These are phyloP conservation scores for Trametes cingulata DNA, from an alignment of 768 basidiomycete species.

Conservation along the genomic window DNA sequence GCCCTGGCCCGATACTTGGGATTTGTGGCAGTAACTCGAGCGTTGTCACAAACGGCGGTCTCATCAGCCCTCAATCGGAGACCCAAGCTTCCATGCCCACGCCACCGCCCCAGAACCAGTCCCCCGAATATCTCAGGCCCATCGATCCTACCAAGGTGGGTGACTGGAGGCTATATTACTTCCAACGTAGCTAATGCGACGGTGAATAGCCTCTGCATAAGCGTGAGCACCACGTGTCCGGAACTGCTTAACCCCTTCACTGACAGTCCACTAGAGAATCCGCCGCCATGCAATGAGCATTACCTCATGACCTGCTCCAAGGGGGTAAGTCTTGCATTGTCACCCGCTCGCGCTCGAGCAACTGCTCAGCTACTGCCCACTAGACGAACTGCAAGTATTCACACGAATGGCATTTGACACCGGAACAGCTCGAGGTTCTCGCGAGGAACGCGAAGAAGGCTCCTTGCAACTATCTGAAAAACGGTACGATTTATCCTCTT, in stretches of 20 bases:
- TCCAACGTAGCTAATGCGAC: background rate
- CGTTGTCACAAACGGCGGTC: slow-evolving; percentile 55
- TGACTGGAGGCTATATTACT: background rate
- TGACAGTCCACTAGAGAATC: slow-evolving; percentile 53
- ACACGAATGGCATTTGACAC: slow-evolving; percentile 72
- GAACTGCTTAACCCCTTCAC: background rate
- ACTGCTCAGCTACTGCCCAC: background rate
- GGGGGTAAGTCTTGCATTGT: slow-evolving; percentile 42
- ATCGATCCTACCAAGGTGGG: slow-evolving; percentile 66
- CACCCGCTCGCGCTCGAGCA: background rate
- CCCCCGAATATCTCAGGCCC: slow-evolving; percentile 33
- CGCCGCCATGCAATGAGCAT: slow-evolving; percentile 84
- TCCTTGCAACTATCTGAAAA: slow-evolving; percentile 83
- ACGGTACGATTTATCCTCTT: slow-evolving; percentile 43
- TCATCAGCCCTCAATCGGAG: slow-evolving; percentile 65
- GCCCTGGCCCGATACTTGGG: slow-evolving; percentile 42
- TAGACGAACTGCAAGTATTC: slow-evolving; percentile 73
- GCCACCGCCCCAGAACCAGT: slow-evolving; percentile 21
- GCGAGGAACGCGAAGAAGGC: slow-evolving; percentile 81
- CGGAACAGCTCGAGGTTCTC: slow-evolving; percentile 70
- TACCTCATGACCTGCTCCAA: slow-evolving; percentile 84
- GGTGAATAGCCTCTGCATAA: slow-evolving; percentile 67
- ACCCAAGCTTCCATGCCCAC: slow-evolving; percentile 40
- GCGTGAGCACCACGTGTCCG: slow-evolving; percentile 47
- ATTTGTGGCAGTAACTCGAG: slow-evolving; percentile 36